Evolutionary conservation across 1,284 basidiomycete genomes (phyloP), one percentile per base, ranked within the genome.

Genomic region (Entoloma clypeatum): DNA sequence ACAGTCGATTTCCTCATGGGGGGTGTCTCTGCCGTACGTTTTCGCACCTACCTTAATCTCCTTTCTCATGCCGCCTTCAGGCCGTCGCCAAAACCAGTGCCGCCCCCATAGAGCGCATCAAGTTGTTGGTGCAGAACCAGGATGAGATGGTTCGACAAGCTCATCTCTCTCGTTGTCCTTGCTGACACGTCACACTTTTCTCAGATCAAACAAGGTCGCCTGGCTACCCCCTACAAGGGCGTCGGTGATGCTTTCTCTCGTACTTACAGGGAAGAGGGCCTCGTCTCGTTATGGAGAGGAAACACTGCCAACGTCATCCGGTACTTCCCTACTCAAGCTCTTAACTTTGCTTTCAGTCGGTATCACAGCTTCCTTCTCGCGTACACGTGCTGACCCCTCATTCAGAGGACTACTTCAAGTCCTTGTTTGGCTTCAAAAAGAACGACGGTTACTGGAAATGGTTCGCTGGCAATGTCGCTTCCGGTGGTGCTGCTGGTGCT

Each of bases 101-200:
- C 59, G 94, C 94, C 50, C 94, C 95, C 73, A 97, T 98, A 63
- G 94, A 98, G 82, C 92, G 94, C 67, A 94, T 98, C 73, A 98
- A 92, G 84, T 83, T 97, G 62, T 75, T 97, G 64, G 89, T 97
- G 56, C 93, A 97, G 74, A 97, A 97, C 76, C 93, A 97, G 75
- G 87, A 90, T 79, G 87, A 90, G 74, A 91, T 91, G 87, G 86
- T 84, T 21, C 13, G 71, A 58, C 28, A 32, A 40, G 22, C 36
- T 26, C 18, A 38, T 28, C 10, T 10, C 39, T 13, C 17, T 28
- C 17, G 50, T 25, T 8, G 19, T 3, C 14, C 14, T 35, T 48
- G 33, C 38, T 68, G 59, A 65, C 56, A 60, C 60, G 55, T 59
- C 58, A 56, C 43, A 34, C 50, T 39, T 36, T n/a, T 51, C 23